A percentile compares a stretch with the other conserved stretches of the same genome.
phyloP scores from a whole-genome alignment of 2,329 filamentous ascomycete species.

The Colletotrichum somersetense region DNA sequence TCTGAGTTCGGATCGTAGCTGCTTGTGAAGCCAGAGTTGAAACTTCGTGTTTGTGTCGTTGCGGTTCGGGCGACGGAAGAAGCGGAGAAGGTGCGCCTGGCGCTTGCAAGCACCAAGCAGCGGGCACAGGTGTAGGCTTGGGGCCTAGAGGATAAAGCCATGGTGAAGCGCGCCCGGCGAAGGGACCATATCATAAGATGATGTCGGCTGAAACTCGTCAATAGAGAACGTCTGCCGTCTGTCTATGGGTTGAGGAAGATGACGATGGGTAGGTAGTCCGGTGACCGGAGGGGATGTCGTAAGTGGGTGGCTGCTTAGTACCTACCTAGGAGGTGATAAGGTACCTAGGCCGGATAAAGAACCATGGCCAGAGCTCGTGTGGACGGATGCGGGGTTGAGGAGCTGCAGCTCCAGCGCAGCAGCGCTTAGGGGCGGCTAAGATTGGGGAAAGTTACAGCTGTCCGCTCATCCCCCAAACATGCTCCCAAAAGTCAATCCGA shows the following conservation, averaged over 20 bases:
- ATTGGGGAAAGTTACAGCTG: slow-evolving; percentile 31
- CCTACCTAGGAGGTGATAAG: not conserved
- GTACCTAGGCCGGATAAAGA: slow-evolving; percentile 31
- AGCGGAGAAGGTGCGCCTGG: slow-evolving; percentile 46
- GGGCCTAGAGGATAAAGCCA: slow-evolving; percentile 39
- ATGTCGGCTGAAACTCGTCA: not conserved
- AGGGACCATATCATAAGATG: slow-evolving; percentile 25
- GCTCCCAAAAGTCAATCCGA: slow-evolving; percentile 21
- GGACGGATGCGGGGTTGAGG: slow-evolving; percentile 37
- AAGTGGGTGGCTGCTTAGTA: slow-evolving; percentile 10
- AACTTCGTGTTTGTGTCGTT: slow-evolving; percentile 60
- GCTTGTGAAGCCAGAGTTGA: slow-evolving; percentile 70
- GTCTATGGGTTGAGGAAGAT: not conserved
- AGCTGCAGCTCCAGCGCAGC: slow-evolving; percentile 34
- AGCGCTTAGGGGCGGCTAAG: slow-evolving; percentile 39
- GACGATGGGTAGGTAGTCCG: slow-evolving; percentile 15
- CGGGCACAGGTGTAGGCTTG: slow-evolving; percentile 39
- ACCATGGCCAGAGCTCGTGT: slow-evolving; percentile 19
- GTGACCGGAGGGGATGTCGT: slow-evolving; percentile 37
- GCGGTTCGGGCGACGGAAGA: slow-evolving; percentile 46
- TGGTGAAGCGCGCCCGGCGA: slow-evolving; percentile 19
- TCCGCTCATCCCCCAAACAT: not conserved
- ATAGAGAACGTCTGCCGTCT: not conserved
- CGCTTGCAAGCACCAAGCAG: slow-evolving; percentile 32
- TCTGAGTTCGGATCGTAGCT: slow-evolving; percentile 69